Percentiles rank a stretch among this genome's conserved stretches.
phyloP scores from a whole-genome alignment of 805 yeast genomes.

The Pachysolen tannophilus region DNA sequence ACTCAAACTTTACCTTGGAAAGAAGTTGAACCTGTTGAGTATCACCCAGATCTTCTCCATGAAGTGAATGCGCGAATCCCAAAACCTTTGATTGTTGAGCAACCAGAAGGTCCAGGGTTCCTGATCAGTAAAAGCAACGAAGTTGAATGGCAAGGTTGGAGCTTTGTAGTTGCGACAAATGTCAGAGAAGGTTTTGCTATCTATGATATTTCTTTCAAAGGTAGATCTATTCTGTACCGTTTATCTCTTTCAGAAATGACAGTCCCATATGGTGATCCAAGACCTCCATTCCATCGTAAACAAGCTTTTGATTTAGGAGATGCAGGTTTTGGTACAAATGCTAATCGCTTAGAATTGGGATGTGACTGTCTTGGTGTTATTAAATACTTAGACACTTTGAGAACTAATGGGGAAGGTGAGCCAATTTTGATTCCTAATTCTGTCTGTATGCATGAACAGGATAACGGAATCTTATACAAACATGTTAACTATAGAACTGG shows the following conservation, averaged over 20 bases:
- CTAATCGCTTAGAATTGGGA: slow-evolving; percentile 62
- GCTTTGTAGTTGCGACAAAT: slow-evolving; percentile 60
- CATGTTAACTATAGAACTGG: slow-evolving; percentile 75
- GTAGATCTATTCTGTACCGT: slow-evolving; percentile 70
- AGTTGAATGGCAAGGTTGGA: slow-evolving; percentile 80
- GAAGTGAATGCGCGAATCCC: slow-evolving; percentile 42
- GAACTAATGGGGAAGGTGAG: slow-evolving; percentile 51
- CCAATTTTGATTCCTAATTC: slow-evolving; percentile 59
- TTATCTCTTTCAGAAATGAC: slow-evolving; percentile 76
- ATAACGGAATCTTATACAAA: slow-evolving; percentile 67
- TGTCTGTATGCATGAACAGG: slow-evolving; percentile 76
- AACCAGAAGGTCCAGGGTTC: slow-evolving; percentile 80
- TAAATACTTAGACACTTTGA: slow-evolving; percentile 60
- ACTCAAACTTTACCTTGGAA: slow-evolving; percentile 56
- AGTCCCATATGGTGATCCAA: slow-evolving; percentile 81
- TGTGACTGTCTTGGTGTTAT: slow-evolving; percentile 81
- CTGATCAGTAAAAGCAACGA: slow-evolving; percentile 43
- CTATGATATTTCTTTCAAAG: slow-evolving; percentile 67
- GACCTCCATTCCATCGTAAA: slow-evolving; percentile 78
- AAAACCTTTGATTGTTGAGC: slow-evolving; percentile 61
- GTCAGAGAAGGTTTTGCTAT: slow-evolving; percentile 75
- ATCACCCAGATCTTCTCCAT: slow-evolving; percentile 65
- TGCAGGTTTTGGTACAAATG: slow-evolving; percentile 72
- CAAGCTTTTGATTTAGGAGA: slow-evolving; percentile 86
- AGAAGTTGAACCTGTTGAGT: slow-evolving; percentile 55